Percentiles rank a stretch among this genome's conserved stretches.
These are phyloP conservation scores for Penicillium coffeae DNA, from an alignment of 495 filamentous ascomycete genomes.

Conservation along the genomic window DNA sequence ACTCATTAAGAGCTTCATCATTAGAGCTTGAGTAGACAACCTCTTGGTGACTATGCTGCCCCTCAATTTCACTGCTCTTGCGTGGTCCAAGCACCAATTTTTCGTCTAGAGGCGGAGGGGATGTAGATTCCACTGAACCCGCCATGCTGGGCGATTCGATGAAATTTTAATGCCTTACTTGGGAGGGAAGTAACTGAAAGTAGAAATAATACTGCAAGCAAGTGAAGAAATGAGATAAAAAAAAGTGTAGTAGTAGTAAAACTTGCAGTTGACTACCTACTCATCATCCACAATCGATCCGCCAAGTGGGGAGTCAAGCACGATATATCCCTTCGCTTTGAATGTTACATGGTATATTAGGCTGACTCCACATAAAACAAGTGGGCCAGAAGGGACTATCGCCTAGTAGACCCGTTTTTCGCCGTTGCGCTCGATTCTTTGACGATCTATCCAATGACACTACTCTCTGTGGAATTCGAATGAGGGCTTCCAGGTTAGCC, in stretches of 20 bases:
- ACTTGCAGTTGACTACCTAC: no score
- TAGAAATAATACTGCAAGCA: neutral
- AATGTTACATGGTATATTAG: no score
- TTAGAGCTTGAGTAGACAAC: slow-evolving; percentile 13
- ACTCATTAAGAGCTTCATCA: slow-evolving; percentile 19
- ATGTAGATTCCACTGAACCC: slow-evolving; percentile 15
- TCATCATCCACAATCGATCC: no score
- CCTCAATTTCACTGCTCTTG: slow-evolving; percentile 14
- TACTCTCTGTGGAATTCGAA: neutral
- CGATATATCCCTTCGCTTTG: no score
- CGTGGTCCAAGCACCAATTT: slow-evolving; percentile 18
- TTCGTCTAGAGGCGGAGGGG: slow-evolving; percentile 21
- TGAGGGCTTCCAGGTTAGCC: neutral
- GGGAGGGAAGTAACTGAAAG: neutral
- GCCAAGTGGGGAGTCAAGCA: no score
- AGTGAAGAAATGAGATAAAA: no score
- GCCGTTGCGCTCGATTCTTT: no score
- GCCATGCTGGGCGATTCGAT: slow-evolving; percentile 11
- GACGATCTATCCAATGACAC: neutral
- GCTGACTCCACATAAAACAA: no score
- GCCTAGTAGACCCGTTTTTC: no score
- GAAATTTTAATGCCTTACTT: neutral
- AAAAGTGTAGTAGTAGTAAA: no score
- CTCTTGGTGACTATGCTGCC: slow-evolving; percentile 24
- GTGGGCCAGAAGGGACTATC: no score